These are phyloP conservation scores for Coniferiporia sulphurascens DNA, from an alignment of 1,284 basidiomycete species.

Conservation along the genomic window DNA sequence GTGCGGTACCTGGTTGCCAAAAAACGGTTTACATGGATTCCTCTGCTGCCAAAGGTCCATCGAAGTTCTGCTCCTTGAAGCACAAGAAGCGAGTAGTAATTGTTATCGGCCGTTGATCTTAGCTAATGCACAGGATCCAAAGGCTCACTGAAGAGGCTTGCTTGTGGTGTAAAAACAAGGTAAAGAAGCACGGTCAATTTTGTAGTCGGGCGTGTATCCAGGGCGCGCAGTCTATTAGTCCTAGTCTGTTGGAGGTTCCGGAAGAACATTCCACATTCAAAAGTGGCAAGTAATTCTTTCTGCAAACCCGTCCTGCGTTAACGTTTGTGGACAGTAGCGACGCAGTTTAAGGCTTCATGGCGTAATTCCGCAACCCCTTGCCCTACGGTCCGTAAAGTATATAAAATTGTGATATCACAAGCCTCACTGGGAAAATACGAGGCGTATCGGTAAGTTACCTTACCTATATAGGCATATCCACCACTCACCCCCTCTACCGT, in stretches of 20 bases:
- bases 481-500: constrained; percentile 5
- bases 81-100: constrained; percentile 32
- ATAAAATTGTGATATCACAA: constrained; percentile 51
- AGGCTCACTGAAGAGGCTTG: constrained; percentile 41
- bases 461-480: background rate
- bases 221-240: constrained; percentile 46
- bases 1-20: constrained; percentile 48
- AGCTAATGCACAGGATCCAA: constrained; percentile 23
- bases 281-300: constrained; percentile 40
- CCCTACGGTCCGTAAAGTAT: constrained; percentile 52
- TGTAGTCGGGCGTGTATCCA: constrained; percentile 49
- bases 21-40: constrained; percentile 37
- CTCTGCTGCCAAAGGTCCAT: constrained; percentile 27
- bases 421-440: constrained; percentile 48
- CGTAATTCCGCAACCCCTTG: constrained; percentile 46
- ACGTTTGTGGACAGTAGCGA: constrained; percentile 34
- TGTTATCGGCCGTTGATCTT: background rate
- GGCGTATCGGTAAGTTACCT: constrained; percentile 44
- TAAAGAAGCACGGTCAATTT: constrained; percentile 54
- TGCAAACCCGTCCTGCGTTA: constrained; percentile 9
- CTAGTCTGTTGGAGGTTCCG: constrained; percentile 53
- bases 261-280: constrained; percentile 53
- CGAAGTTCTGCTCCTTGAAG: constrained; percentile 43
- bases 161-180: constrained; percentile 47
- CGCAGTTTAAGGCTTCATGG: constrained; percentile 64